Base-by-base conservation (phyloP, 345 rosid species). In the Eucalyptus erythrocorys region DNA sequence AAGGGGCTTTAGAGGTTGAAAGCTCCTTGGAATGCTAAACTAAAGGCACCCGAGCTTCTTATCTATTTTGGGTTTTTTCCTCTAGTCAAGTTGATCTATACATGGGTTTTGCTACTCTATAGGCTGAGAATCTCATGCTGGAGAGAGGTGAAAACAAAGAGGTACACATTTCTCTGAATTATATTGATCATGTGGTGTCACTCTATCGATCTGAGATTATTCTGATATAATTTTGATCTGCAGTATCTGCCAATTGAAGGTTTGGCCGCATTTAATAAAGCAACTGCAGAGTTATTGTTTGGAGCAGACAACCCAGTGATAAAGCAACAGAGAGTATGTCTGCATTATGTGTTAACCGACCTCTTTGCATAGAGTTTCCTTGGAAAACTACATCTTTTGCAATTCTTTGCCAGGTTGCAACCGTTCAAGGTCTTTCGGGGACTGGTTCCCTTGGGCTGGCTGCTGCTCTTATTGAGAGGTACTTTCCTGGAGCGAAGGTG, bases 191-290 rank as follows among this genome's bases (percentile, higher is more conserved):
- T 27, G n/a, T 21, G 21, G 86, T 6, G 48, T 68, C 27, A 27
- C 81, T 50, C 57, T 55, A 82, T n/a, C 61, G 9, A 45, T 30
- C 81, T 7, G 26, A 51, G 49, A 30, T 92, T n/a, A 30, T 88
- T 89, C 0, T n/a, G 42, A 37, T 85, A 90, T 89, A 37, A 86
- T 89, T 89, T 37, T 76, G 32, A 87, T 86, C n/a, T 94, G 90
- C 92, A 98, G 99, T 98, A 98, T 92, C 98, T 98, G 10, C 96
- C 99, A 30, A 98, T 98, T n/a, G 99, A 98, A 92, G 99, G 99
- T n/a, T 89, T 98, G 94, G 98, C 95, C 10, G 95, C 97, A 87
- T 98, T 98, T 92, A 98, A 97, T 87, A 97, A 95, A 92, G 98
- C 90, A 87, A 98, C 99, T 59, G 99, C 98, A 12, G 99, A 97